Evolutionary conservation across 192 early-diverging fungal species (phyloP).

Genomic region (Chytriomyces sp.): DNA sequence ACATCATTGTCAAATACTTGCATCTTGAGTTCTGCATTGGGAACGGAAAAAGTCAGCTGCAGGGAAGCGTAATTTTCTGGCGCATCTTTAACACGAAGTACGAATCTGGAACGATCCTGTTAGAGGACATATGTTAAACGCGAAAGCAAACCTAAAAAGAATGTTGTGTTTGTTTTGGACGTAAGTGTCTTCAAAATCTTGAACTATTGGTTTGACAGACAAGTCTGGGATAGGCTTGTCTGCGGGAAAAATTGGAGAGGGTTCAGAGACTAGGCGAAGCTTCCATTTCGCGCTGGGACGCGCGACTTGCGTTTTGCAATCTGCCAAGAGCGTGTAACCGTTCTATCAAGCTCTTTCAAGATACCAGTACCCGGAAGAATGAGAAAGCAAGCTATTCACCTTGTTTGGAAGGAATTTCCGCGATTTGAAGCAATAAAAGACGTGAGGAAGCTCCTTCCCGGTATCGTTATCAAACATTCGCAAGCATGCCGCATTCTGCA

Average conservation of each 20-base stretch:
- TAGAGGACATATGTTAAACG: not conserved
- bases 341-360: constrained; percentile 34
- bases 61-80: constrained; percentile 46
- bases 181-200: constrained; percentile 59
- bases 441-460: constrained; percentile 40
- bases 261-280: constrained; percentile 47
- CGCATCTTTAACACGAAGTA: constrained; percentile 55
- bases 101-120: constrained; percentile 29
- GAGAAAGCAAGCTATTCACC: constrained; percentile 27
- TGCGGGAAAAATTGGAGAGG: constrained; percentile 17
- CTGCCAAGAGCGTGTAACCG: constrained; percentile 53
- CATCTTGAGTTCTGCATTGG: constrained; percentile 41
- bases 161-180: constrained; percentile 60
- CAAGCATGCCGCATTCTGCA: constrained; percentile 39
- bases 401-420: constrained; percentile 44
- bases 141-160: constrained; percentile 50
- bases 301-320: constrained; percentile 36
- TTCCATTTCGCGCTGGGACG: constrained; percentile 54
- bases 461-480: constrained; percentile 55
- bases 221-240: constrained; percentile 42
- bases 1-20: constrained; percentile 61
- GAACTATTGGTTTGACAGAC: constrained; percentile 46
- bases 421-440: constrained; percentile 45
- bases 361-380: constrained; percentile 4
- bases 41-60: constrained; percentile 52